Conservation (phyloP, 108 stramenopile species). For the Nitzschia inconspicua region DNA sequence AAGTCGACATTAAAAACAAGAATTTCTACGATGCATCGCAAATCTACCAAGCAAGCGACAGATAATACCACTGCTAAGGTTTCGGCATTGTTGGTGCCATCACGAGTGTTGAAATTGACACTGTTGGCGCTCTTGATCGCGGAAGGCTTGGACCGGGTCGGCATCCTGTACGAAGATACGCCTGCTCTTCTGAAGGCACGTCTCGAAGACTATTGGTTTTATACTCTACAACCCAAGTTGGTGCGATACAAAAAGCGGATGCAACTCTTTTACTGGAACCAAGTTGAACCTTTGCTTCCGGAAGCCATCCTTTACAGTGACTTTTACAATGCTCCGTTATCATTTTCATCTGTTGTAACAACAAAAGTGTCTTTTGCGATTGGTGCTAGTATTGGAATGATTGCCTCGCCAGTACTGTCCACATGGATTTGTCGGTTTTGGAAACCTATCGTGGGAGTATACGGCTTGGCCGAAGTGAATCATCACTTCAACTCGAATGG, state of each 20-base stretch:
- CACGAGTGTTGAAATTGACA: background rate
- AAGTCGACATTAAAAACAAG: too few relatives aligned
- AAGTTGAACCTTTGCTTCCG: too few relatives aligned
- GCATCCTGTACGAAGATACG: slow-evolving; percentile 9
- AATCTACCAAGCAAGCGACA: too few relatives aligned
- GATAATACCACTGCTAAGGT: too few relatives aligned
- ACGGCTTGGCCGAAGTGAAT: background rate
- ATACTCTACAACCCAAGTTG: slow-evolving; percentile 1
- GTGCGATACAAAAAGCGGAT: too few relatives aligned
- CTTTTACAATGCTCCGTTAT: too few relatives aligned
- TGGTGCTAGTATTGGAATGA: slow-evolving; percentile 6
- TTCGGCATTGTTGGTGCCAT: background rate
- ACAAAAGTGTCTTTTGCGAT: too few relatives aligned
- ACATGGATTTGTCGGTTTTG: background rate
- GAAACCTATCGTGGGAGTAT: background rate
- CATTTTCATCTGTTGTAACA: too few relatives aligned
- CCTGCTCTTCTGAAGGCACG: background rate
- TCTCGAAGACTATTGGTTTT: slow-evolving; percentile 2
- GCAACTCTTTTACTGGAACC: too few relatives aligned
- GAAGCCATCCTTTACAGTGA: too few relatives aligned
- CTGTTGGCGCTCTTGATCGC: slow-evolving; percentile 1
- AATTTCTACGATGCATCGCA: too few relatives aligned
- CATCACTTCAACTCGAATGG: background rate
- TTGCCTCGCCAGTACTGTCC: background rate
- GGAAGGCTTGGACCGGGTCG: slow-evolving; percentile 2